These are phyloP conservation scores for Dalbergia oliveri DNA, from an alignment of 306 rosid species.

Conservation along the genomic window DNA sequence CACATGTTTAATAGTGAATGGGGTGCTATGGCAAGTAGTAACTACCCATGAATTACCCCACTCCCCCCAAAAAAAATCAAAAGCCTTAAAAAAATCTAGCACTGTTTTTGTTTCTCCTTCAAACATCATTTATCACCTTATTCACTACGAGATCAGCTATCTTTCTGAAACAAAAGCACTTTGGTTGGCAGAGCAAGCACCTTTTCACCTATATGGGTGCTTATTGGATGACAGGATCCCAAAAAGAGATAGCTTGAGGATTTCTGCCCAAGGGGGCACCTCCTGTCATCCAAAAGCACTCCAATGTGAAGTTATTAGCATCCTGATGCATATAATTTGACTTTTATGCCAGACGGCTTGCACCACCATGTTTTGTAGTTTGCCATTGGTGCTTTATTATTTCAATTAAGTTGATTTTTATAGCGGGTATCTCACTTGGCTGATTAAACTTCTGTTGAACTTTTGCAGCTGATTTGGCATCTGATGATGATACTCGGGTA, in stretches of 20 bases:
- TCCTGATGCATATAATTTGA: background rate
- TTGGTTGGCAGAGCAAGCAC: background rate
- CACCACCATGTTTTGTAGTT: background rate
- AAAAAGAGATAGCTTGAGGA: background rate
- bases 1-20: background rate
- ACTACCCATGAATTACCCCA: background rate
- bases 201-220: background rate
- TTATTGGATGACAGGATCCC: background rate
- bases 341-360: background rate
- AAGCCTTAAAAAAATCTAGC: background rate
- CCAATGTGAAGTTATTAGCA: background rate
- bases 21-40: background rate
- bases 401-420: conserved; percentile 12
- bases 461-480: conserved; percentile 74
- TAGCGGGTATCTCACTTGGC: conserved; percentile 30
- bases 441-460: conserved; percentile 40
- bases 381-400: conserved; percentile 12
- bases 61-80: background rate
- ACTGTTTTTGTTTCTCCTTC: background rate
- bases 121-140: background rate
- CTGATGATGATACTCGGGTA: conserved; percentile 70
- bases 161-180: background rate
- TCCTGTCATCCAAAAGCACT: background rate
- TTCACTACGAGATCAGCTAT: background rate
- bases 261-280: background rate